Conservation (phyloP, 139 green algal genomes). For the Tetradesmus obliquus region DNA sequence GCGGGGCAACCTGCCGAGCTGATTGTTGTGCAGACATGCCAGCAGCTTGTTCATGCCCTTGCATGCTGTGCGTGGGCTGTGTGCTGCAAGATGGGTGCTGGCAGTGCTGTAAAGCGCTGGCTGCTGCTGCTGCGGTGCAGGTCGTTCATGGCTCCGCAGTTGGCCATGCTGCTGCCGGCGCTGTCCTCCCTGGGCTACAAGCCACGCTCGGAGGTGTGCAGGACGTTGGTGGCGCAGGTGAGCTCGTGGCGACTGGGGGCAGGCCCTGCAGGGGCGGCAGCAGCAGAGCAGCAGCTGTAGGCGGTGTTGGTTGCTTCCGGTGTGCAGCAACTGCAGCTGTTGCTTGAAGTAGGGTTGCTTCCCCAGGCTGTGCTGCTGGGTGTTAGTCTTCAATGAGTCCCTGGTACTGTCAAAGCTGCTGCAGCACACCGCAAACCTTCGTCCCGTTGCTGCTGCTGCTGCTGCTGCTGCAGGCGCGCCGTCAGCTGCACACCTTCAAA, state of each 20-base stretch:
- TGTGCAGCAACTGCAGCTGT: too few relatives aligned
- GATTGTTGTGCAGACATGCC: not conserved
- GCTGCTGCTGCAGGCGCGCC: constrained; percentile 1
- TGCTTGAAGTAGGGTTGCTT: not conserved
- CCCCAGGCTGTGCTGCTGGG: not conserved
- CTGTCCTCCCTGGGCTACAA: constrained; percentile 40
- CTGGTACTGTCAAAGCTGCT: not conserved
- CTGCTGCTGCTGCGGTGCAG: constrained; percentile 18
- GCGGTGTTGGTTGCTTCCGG: too few relatives aligned
- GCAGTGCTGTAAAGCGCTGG: not conserved
- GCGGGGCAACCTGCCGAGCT: too few relatives aligned
- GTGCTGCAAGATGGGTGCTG: not conserved
- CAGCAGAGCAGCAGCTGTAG: too few relatives aligned
- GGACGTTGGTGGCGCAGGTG: constrained; percentile 37
- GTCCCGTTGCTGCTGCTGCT: not conserved
- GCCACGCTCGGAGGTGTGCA: constrained; percentile 30
- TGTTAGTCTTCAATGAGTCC: not conserved
- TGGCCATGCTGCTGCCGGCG: constrained; percentile 33
- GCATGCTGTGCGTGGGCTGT: not conserved
- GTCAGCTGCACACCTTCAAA: constrained; percentile 34
- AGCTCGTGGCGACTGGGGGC: not conserved
- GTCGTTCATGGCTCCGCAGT: constrained; percentile 25
- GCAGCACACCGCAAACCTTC: not conserved
- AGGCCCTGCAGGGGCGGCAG: too few relatives aligned
- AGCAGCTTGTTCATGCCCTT: not conserved